Percentiles rank a stretch among this genome's conserved stretches.
Evolutionary conservation across 129 eudicot genomes (phyloP).

Genomic region (Heracleum sosnowskyi): DNA sequence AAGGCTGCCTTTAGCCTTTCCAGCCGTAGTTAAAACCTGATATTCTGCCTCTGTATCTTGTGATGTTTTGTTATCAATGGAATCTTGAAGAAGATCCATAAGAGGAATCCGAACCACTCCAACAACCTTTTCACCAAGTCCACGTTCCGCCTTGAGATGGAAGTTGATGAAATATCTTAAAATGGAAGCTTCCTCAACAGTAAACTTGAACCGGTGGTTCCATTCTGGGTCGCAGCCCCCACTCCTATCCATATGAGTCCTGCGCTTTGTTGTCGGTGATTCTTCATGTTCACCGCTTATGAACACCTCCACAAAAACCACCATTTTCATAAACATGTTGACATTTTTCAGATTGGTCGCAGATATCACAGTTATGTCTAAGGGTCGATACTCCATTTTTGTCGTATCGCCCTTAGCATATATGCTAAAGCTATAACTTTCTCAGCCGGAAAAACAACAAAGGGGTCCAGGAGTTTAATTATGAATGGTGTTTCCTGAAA

Average conservation of each 20-base stretch:
- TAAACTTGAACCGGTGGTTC: constrained; percentile 46
- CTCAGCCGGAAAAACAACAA: background rate
- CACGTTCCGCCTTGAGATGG: constrained; percentile 33
- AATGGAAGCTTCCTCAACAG: constrained; percentile 35
- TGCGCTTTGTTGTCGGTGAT: constrained; percentile 22
- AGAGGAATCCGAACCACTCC: constrained; percentile 60
- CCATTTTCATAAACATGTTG: constrained; percentile 48
- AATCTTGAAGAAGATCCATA: constrained; percentile 31
- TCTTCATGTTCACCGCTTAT: constrained; percentile 25
- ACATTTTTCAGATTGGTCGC: constrained; percentile 56
- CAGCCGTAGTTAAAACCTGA: constrained; percentile 36
- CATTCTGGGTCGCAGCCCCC: constrained; percentile 48
- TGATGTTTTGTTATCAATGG: background rate
- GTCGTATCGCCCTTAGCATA: background rate
- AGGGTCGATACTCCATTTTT: constrained; percentile 42
- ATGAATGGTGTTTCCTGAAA: background rate
- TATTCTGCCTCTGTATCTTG: constrained; percentile 32
- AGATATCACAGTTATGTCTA: constrained; percentile 54
- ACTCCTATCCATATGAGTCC: constrained; percentile 38
- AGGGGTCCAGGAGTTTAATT: background rate
- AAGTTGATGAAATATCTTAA: constrained; percentile 31
- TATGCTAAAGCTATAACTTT: background rate
- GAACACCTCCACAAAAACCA: constrained; percentile 49
- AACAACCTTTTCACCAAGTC: constrained; percentile 44
- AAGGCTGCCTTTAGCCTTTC: constrained; percentile 46